Percentiles rank a stretch among this genome's conserved stretches.
Evolutionary conservation across 1,284 basidiomycete genomes (phyloP).

Genomic region (Limonomyces culmigenus): DNA sequence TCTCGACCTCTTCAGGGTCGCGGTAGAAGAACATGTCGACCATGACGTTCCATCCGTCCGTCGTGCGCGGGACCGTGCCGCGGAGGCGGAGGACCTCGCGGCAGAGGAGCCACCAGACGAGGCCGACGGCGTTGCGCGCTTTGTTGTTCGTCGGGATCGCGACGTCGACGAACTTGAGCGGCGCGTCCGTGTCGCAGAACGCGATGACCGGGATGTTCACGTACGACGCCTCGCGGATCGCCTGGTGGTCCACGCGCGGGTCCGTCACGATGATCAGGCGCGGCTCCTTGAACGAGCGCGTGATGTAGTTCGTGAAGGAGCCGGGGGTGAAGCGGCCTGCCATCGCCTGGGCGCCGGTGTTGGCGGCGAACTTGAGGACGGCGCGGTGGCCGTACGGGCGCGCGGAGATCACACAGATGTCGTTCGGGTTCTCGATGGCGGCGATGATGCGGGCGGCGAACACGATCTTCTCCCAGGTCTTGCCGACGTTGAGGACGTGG

Average conservation of each 20-base stretch:
- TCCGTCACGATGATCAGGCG: conserved; percentile 97
- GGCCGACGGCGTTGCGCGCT: conserved; percentile 90
- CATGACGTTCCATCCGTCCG: conserved; percentile 94
- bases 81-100: conserved; percentile 94
- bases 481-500: conserved; percentile 95
- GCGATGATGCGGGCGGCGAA: conserved; percentile 90
- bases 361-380: conserved; percentile 94
- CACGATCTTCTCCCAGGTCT: conserved; percentile 99
- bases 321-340: conserved; percentile 99
- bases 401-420: conserved; percentile 95
- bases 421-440: conserved; percentile 93
- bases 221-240: conserved; percentile 98
- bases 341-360: conserved; percentile 96
- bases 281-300: conserved; percentile 99
- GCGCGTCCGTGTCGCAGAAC: conserved; percentile 95
- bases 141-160: conserved; percentile 99
- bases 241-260: conserved; percentile 98
- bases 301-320: conserved; percentile 99
- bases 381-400: conserved; percentile 98
- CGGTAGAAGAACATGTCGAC: conserved; percentile 99
- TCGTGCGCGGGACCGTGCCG: conserved; percentile 79
- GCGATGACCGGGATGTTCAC: conserved; percentile 99
- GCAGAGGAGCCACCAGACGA: conserved; percentile 97
- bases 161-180: conserved; percentile 93
- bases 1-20: conserved; percentile 97